These are phyloP conservation scores for Fusarium torreyae DNA, from an alignment of 2,329 filamentous ascomycete genomes.

Conservation along the genomic window DNA sequence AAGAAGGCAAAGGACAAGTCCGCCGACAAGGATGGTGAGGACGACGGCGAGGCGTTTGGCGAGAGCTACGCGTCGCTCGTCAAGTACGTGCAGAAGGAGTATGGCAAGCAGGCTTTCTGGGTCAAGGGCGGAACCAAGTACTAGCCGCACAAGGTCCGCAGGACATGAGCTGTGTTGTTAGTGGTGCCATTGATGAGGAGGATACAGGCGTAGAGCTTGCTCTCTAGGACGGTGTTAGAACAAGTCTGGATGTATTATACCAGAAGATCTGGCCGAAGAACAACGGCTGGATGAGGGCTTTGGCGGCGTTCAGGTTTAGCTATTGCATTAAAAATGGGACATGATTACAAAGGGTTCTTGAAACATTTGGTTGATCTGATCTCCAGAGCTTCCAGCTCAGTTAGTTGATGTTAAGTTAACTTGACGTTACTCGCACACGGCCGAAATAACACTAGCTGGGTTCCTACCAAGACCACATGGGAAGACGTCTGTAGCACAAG, in stretches of 20 bases:
- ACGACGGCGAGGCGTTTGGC: conserved; percentile 71
- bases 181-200: conserved; percentile 4
- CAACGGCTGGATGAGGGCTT: conserved; percentile 52
- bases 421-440: too few species aligned
- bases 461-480: too few species aligned
- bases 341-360: conserved; percentile 44
- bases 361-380: conserved; percentile 20
- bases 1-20: conserved; percentile 63
- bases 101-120: conserved; percentile 69
- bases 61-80: conserved; percentile 76
- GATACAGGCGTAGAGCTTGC: conserved; percentile 22
- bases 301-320: conserved; percentile 58
- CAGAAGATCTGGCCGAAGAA: conserved; percentile 51
- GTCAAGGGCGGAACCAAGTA: conserved; percentile 57
- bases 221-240: conserved; percentile 32
- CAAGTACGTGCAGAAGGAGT: conserved; percentile 78
- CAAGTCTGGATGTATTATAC: conserved; percentile 57
- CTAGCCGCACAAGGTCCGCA: conserved; percentile 11
- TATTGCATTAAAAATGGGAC: conserved; percentile 51
- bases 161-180: not conserved
- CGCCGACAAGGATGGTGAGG: conserved; percentile 62
- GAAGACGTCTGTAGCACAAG: too few species aligned
- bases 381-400: conserved; percentile 14
- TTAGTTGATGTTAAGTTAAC: not conserved
- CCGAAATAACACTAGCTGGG: too few species aligned